These are phyloP conservation scores for Claviceps maximensis DNA, from an alignment of 2,329 filamentous ascomycete genomes.

Conservation along the genomic window DNA sequence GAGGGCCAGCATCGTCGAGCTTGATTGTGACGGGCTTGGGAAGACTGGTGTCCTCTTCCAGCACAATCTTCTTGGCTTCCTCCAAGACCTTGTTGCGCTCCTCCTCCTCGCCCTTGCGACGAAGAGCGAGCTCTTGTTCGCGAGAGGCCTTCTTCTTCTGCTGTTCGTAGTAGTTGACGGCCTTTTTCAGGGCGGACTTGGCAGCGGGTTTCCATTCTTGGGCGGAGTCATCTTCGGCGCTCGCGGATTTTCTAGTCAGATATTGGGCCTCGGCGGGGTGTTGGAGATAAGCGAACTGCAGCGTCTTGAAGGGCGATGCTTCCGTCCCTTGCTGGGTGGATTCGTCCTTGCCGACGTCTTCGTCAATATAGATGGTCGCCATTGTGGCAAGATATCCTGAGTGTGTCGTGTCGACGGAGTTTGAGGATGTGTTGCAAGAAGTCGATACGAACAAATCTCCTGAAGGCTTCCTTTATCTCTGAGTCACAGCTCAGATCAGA, in stretches of 20 bases:
- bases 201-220: slow-evolving; percentile 20
- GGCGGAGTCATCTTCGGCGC: slow-evolving; percentile 23
- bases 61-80: slow-evolving; percentile 62
- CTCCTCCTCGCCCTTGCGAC: slow-evolving; percentile 11
- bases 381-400: slow-evolving; percentile 13
- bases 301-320: slow-evolving; percentile 65
- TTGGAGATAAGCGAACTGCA: slow-evolving; percentile 59
- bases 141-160: slow-evolving; percentile 12
- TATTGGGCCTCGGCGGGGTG: slow-evolving; percentile 18
- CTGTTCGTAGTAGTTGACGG: slow-evolving; percentile 10
- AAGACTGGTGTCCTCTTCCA: slow-evolving; percentile 56
- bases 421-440: neutral
- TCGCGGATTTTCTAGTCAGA: slow-evolving; percentile 37
- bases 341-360: slow-evolving; percentile 64
- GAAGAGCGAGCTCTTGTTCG: slow-evolving; percentile 10
- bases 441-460: neutral
- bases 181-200: slow-evolving; percentile 12
- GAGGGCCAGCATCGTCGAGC: slow-evolving; percentile 17
- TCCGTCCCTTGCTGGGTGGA: slow-evolving; percentile 54
- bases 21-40: slow-evolving; percentile 67
- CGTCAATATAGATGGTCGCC: slow-evolving; percentile 44
- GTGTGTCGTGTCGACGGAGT: neutral
- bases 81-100: slow-evolving; percentile 35
- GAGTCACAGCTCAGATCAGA: neutral
- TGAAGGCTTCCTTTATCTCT: neutral